phyloP scores from a whole-genome alignment of 192 early-diverging fungal genomes.

The Pilaira anomala region DNA sequence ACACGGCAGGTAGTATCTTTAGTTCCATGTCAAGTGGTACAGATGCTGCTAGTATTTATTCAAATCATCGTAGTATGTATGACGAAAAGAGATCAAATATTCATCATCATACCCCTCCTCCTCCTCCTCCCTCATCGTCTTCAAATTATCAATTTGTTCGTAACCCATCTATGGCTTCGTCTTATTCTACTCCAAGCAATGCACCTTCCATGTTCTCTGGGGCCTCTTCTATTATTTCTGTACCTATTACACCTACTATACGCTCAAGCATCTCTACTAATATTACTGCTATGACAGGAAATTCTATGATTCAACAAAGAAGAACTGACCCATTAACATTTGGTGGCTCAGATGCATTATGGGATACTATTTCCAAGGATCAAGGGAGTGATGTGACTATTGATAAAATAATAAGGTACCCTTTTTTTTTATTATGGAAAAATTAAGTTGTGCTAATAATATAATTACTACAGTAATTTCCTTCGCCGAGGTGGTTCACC shows the following conservation, averaged over 20 bases:
- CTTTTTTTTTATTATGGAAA: not conserved
- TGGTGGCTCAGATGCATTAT: conserved; percentile 37
- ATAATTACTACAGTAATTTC: conserved; percentile 22
- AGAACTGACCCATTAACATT: conserved; percentile 25
- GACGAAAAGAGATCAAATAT: not conserved
- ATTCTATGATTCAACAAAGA: conserved; percentile 12
- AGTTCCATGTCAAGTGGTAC: conserved; percentile 9
- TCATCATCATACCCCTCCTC: too few species aligned
- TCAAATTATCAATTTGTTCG: not conserved
- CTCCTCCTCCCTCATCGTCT: not conserved
- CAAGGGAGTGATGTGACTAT: conserved; percentile 27
- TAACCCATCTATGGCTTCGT: not conserved
- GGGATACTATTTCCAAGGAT: conserved; percentile 33
- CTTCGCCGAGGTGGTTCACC: conserved; percentile 34
- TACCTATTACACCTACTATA: not conserved
- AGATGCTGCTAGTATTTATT: conserved; percentile 11
- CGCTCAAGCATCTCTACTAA: not conserved
- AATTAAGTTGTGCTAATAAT: not conserved
- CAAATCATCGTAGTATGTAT: not conserved
- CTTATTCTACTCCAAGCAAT: not conserved
- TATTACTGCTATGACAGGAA: not conserved
- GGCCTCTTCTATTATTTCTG: not conserved
- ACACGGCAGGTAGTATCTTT: conserved; percentile 12
- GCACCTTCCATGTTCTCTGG: not conserved
- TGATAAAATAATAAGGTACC: conserved; percentile 38